These are phyloP conservation scores for Melanomma pulvis-pyrius DNA, from an alignment of 495 filamentous ascomycete species.

Conservation along the genomic window DNA sequence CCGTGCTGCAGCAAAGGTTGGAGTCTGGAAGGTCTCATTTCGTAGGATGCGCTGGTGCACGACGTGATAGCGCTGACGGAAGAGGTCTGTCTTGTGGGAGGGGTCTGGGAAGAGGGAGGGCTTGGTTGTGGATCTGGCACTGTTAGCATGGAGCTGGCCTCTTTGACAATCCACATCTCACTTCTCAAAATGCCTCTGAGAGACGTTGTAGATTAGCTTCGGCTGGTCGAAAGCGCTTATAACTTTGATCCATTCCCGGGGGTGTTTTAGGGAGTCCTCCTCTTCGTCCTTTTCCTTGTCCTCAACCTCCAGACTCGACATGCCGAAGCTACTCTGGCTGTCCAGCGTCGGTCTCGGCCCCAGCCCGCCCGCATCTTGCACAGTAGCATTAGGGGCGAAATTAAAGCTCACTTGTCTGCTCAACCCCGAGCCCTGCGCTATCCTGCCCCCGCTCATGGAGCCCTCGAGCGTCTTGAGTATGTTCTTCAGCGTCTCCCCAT, in stretches of 20 bases:
- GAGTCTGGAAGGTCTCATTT: constrained; percentile 89
- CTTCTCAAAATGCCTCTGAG: constrained; percentile 90
- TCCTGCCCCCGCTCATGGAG: constrained; percentile 78
- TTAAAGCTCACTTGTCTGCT: constrained; percentile 64
- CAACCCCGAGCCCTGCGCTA: constrained; percentile 50
- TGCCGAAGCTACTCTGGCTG: constrained; percentile 64
- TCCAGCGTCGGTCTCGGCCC: constrained; percentile 49
- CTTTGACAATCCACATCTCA: constrained; percentile 36
- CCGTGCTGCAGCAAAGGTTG: constrained; percentile 59
- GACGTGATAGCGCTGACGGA: constrained; percentile 85
- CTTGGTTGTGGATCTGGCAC: constrained; percentile 21
- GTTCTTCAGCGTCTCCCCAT: constrained; percentile 69
- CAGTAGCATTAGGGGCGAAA: constrained; percentile 34
- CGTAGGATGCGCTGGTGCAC: constrained; percentile 88
- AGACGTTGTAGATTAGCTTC: constrained; percentile 77
- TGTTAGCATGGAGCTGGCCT: constrained; percentile 7
- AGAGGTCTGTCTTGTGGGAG: constrained; percentile 78
- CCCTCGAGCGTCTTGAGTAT: constrained; percentile 82
- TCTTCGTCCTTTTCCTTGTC: constrained; percentile 62
- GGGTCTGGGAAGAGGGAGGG: constrained; percentile 76
- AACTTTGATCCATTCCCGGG: constrained; percentile 76
- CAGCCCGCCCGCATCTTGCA: constrained; percentile 48
- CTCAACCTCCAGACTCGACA: constrained; percentile 62
- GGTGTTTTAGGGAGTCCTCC: constrained; percentile 60
- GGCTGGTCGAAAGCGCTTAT: constrained; percentile 85